phyloP scores from a whole-genome alignment of 139 green algal genomes.

The Coelastrella sp. region DNA sequence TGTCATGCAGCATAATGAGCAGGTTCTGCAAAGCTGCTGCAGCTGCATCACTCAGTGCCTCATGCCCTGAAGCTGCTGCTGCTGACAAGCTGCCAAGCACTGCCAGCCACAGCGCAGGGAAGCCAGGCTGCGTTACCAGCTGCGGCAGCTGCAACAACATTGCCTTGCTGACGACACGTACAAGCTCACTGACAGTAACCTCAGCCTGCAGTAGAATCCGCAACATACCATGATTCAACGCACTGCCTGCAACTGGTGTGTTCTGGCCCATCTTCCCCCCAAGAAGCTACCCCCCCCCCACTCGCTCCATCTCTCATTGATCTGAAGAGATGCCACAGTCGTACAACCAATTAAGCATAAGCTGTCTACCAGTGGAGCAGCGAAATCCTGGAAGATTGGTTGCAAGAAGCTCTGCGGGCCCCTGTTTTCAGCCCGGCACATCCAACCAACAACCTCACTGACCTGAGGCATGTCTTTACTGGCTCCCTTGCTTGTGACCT shows the following conservation, averaged over 20 bases:
- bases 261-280: background rate
- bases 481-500: constrained; percentile 5
- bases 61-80: constrained; percentile 49
- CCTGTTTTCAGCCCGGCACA: background rate
- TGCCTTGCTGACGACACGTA: constrained; percentile 65
- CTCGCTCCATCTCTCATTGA: too few species aligned
- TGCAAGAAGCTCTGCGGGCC: too few species aligned
- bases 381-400: too few species aligned
- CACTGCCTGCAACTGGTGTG: background rate
- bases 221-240: too few species aligned
- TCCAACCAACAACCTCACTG: background rate
- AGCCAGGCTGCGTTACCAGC: constrained; percentile 46
- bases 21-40: constrained; percentile 96
- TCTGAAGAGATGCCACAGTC: too few species aligned
- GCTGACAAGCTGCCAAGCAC: constrained; percentile 49
- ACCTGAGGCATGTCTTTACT: constrained; percentile 49
- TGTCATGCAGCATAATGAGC: constrained; percentile 90
- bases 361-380: too few species aligned
- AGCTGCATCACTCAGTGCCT: constrained; percentile 87
- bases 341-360: background rate
- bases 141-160: constrained; percentile 70
- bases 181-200: constrained; percentile 62
- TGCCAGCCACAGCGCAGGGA: constrained; percentile 45
- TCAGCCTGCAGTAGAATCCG: constrained; percentile 47
- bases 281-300: too few species aligned